A percentile compares a stretch with the other conserved stretches of the same genome.
phyloP scores from a whole-genome alignment of 768 basidiomycete species.

The Paxillus ammoniavirescens region DNA sequence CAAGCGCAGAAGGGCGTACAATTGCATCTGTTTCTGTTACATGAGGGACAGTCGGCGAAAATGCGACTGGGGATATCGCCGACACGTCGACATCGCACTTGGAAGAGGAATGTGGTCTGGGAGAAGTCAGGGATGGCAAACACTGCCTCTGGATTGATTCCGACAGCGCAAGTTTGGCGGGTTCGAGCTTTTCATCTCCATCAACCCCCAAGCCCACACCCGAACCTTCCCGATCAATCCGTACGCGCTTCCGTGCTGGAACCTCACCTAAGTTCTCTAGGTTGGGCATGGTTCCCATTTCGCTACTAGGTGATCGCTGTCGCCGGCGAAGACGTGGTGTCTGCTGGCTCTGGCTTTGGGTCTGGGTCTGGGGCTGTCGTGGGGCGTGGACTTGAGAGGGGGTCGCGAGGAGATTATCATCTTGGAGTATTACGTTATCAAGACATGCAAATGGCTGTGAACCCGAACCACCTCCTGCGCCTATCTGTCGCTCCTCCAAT shows the following conservation, averaged over 20 bases:
- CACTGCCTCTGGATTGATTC: not conserved
- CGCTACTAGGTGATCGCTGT: not conserved
- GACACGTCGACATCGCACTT: not conserved
- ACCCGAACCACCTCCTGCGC: not conserved
- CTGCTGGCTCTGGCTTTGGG: slow-evolving; percentile 1
- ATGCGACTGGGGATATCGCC: not conserved
- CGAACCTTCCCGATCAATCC: slow-evolving; percentile 8
- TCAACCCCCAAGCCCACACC: not conserved
- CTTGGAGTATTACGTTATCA: slow-evolving; percentile 11
- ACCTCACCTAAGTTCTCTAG: slow-evolving; percentile 3
- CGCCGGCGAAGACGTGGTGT: not conserved
- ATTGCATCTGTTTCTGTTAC: not conserved
- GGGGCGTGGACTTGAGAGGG: not conserved
- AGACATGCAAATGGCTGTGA: slow-evolving; percentile 16
- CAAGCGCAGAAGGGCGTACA: not conserved
- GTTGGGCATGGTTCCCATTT: not conserved
- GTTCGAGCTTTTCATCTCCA: not conserved
- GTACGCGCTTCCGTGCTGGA: slow-evolving; percentile 13
- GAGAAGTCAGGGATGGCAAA: not conserved
- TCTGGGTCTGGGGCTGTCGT: not conserved
- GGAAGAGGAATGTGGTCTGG: not conserved
- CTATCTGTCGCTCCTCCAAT: not conserved
- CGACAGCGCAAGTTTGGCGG: not conserved
- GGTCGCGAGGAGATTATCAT: not conserved
- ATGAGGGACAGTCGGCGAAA: not conserved